Percentiles rank a stretch among this genome's conserved stretches.
These are phyloP conservation scores for Neofusicoccum sp. DNA, from an alignment of 2,329 filamentous ascomycete genomes.

Conservation along the genomic window DNA sequence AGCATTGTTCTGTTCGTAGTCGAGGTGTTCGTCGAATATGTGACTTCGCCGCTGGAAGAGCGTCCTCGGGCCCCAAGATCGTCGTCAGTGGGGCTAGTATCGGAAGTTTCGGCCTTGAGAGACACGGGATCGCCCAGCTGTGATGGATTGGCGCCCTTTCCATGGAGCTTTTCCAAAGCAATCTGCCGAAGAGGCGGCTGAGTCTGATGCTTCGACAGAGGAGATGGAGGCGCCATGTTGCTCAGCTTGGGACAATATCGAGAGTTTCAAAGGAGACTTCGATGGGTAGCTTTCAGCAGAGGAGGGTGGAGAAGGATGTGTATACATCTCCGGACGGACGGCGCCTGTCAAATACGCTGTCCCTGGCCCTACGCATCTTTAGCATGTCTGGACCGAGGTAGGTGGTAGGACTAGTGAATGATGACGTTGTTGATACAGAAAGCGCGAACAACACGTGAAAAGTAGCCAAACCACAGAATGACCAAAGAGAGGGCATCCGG, in stretches of 20 bases:
- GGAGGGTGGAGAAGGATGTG: background rate
- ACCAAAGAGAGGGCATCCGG: too few relatives aligned
- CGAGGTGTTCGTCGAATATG: background rate
- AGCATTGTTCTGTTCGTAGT: slow-evolving; percentile 16
- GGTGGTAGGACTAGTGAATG: background rate
- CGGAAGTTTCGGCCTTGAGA: slow-evolving; percentile 17
- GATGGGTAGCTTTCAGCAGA: background rate
- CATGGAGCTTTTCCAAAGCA: slow-evolving; percentile 1
- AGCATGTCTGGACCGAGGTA: background rate
- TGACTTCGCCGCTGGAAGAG: background rate
- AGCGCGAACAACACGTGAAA: background rate
- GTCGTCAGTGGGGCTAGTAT: slow-evolving; percentile 1
- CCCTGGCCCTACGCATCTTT: background rate
- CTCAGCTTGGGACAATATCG: background rate
- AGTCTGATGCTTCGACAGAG: slow-evolving; percentile 3
- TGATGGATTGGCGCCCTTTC: slow-evolving; percentile 10
- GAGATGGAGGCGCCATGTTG: slow-evolving; percentile 3
- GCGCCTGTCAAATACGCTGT: background rate
- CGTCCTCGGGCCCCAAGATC: background rate
- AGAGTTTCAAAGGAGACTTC: background rate
- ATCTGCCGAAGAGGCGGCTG: slow-evolving; percentile 1
- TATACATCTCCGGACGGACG: background rate
- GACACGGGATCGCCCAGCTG: slow-evolving; percentile 16
- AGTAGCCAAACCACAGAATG: background rate
- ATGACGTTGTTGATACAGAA: slow-evolving; percentile 12